Conservation (phyloP, 768 basidiomycete species). For the Lactarius sp. region DNA sequence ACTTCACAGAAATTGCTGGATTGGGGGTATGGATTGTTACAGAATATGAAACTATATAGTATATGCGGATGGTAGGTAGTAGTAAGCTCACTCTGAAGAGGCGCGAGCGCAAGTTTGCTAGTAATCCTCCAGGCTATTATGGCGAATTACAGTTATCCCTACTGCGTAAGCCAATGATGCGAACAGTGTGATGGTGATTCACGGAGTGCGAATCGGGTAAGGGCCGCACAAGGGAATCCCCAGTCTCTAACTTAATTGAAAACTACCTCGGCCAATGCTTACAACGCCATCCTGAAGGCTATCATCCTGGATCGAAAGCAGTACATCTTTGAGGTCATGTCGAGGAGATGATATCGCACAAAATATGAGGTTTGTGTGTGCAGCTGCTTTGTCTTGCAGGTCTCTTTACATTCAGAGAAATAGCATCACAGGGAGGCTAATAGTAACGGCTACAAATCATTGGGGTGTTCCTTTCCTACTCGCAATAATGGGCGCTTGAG, state of each 20-base stretch:
- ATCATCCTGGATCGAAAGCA: constrained; percentile 20
- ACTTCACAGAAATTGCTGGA: too few relatives aligned
- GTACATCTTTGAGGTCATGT: constrained; percentile 15
- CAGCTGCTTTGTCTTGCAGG: constrained; percentile 24
- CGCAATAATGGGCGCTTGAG: too few relatives aligned
- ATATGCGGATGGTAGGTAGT: too few relatives aligned
- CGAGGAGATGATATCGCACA: constrained; percentile 21
- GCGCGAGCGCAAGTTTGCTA: too few relatives aligned
- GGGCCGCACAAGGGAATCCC: constrained; percentile 17
- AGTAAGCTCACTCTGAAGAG: too few relatives aligned
- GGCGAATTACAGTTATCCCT: too few relatives aligned
- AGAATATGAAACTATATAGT: too few relatives aligned
- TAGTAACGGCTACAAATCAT: too few relatives aligned
- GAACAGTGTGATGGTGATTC: constrained; percentile 15
- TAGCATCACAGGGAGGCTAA: too few relatives aligned
- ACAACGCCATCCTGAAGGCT: constrained; percentile 23
- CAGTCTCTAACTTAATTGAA: background rate
- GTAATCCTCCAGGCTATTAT: too few relatives aligned
- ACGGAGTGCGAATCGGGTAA: constrained; percentile 26
- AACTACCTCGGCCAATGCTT: constrained; percentile 21
- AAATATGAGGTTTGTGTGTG: constrained; percentile 23
- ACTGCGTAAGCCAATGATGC: background rate
- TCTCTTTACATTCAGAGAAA: background rate
- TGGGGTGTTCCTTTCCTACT: too few relatives aligned
- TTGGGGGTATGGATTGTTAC: too few relatives aligned